Base-by-base conservation (phyloP, 305 asterid species). In the Solanum chacoense region DNA sequence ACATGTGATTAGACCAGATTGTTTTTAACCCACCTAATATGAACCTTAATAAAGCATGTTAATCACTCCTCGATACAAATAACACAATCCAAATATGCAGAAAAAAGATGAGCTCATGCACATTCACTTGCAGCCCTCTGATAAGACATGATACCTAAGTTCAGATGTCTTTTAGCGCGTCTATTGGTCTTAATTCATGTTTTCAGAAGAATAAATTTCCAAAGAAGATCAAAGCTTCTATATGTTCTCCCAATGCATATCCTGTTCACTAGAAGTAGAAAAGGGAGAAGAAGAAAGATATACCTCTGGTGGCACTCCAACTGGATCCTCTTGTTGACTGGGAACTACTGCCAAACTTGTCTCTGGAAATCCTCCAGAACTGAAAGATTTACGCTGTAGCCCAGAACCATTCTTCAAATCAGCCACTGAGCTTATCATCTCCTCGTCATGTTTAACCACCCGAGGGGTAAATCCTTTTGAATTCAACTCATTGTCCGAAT, bases 231-330 rank as follows among this genome's bases (percentile, higher is more conserved):
- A 78, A 63, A 78, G 8, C 24, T 26, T 79, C 85, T 13, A 79
- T 13, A 38, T 7, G 85, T 12, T 79, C 55, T 35, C 84, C 84
- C 55, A 77, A n/a, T 11, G 32, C 11, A 77, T 36, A 36, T 77
- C 84, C 31, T 31, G 8, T 36, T 36, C 55, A 77, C 22, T 11
- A 77, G 31, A 36, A 22, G 32, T 35, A 76, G 50, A 35, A 38
- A 24, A 78, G 14, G 8, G 28, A 37, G 22, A 78, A 78, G 65
- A 83, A 18, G 42, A 50, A 42, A 45, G 67, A 63, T 26, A 89
- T 95, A 96, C 99, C 99, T 96, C 99, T 40, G 96, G 99, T 59
- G 99, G 98, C 90, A 94, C 93, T 92, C 90, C 93, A 74, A 91
- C 93, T 32, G 93, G 95, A 91, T 91, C 98, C 88, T 91, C 93